phyloP scores from a whole-genome alignment of 2,329 filamentous ascomycete species.

The Diplodia intermedia region DNA sequence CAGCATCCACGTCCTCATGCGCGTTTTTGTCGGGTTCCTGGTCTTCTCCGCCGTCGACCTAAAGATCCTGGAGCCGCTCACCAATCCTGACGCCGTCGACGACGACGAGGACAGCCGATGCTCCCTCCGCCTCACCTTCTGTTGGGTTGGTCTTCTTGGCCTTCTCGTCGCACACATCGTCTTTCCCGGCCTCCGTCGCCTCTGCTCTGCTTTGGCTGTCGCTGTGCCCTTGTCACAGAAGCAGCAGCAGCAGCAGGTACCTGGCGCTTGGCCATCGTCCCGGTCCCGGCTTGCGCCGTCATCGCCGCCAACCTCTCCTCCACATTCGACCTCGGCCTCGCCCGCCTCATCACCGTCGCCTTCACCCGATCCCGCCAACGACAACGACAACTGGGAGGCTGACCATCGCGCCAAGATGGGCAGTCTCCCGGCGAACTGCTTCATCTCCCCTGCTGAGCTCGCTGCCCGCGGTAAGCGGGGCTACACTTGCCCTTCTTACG shows the following conservation, averaged over 20 bases:
- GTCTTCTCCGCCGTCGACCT: neutral
- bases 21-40: neutral
- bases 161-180: neutral
- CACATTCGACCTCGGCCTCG: neutral
- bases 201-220: neutral
- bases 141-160: neutral
- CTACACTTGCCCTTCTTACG: neutral
- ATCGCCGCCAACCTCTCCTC: neutral
- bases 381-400: neutral
- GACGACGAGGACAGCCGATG: neutral
- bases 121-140: neutral
- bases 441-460: neutral
- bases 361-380: neutral
- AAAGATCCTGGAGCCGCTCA: neutral
- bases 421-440: constrained; percentile 2
- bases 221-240: neutral
- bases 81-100: neutral
- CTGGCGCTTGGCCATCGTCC: neutral
- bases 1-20: neutral
- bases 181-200: neutral
- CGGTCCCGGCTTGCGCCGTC: neutral
- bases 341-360: neutral
- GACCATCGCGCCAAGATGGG: constrained; percentile 4
- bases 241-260: neutral
- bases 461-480: neutral